These are phyloP conservation scores for Aspergillus tubingensis DNA, from an alignment of 2,329 filamentous ascomycete genomes.

Conservation along the genomic window DNA sequence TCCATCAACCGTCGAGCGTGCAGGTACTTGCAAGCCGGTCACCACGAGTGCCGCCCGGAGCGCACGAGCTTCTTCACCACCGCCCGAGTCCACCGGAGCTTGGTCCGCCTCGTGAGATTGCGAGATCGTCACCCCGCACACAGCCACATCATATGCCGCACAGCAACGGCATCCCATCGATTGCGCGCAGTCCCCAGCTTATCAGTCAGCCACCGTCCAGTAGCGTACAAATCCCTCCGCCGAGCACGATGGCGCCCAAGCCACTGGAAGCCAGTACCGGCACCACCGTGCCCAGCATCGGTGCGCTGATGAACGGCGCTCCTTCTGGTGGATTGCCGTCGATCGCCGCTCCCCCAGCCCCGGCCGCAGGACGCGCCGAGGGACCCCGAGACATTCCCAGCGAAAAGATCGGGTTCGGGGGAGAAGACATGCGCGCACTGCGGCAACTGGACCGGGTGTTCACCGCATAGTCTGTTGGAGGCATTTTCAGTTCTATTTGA, in stretches of 20 bases:
- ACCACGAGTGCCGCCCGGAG: conserved; percentile 29
- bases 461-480: conserved; percentile 30
- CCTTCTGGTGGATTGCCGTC: conserved; percentile 30
- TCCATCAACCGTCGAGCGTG: conserved; percentile 22
- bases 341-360: conserved; percentile 25
- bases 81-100: conserved; percentile 33
- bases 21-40: conserved; percentile 30
- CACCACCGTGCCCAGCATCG: conserved; percentile 57
- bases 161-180: conserved; percentile 20
- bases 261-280: conserved; percentile 31
- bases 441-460: conserved; percentile 64
- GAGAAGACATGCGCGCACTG: conserved; percentile 66
- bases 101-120: conserved; percentile 33
- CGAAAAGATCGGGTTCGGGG: conserved; percentile 58
- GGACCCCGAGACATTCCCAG: conserved; percentile 58
- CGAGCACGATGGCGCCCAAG: conserved; percentile 20
- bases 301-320: conserved; percentile 46
- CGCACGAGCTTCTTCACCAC: conserved; percentile 29
- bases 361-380: conserved; percentile 30
- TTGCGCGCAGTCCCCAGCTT: conserved; percentile 30
- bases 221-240: conserved; percentile 21
- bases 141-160: conserved; percentile 27
- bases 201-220: conserved; percentile 27
- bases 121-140: conserved; percentile 38
- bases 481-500: background rate